A percentile compares a stretch with the other conserved stretches of the same genome.
These are phyloP conservation scores for Monosporascus ibericus DNA, from an alignment of 2,329 filamentous ascomycete species.

Conservation along the genomic window DNA sequence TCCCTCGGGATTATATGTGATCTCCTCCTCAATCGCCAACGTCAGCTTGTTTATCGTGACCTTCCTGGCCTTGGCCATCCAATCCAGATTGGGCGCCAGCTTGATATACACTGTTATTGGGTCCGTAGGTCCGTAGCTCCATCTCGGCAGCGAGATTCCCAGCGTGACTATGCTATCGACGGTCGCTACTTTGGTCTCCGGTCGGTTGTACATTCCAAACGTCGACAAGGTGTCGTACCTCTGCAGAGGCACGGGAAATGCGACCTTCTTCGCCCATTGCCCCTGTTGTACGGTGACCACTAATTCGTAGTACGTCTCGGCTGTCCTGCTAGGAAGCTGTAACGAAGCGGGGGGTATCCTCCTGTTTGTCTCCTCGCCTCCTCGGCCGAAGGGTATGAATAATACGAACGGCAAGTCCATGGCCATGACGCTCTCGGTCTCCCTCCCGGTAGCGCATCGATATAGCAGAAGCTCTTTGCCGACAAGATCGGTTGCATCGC, in stretches of 20 bases:
- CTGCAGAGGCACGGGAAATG: conserved; percentile 83
- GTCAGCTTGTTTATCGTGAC: conserved; percentile 94
- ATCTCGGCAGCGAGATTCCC: conserved; percentile 85
- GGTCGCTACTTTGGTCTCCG: conserved; percentile 78
- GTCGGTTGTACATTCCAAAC: conserved; percentile 98
- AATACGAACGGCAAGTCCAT: conserved; percentile 98
- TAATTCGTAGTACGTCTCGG: conserved; percentile 94
- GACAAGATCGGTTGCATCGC: conserved; percentile 87
- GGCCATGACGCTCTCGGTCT: conserved; percentile 80
- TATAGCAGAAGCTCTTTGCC: conserved; percentile 94
- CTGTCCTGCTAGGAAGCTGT: conserved; percentile 85
- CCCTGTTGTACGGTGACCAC: conserved; percentile 95
- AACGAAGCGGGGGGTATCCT: conserved; percentile 89
- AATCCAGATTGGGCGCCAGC: conserved; percentile 84
- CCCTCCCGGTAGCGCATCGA: conserved; percentile 74
- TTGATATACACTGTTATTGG: conserved; percentile 96
- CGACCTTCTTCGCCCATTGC: conserved; percentile 76
- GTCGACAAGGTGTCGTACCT: conserved; percentile 96
- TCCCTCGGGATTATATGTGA: conserved; percentile 97
- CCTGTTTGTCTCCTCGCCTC: conserved; percentile 82
- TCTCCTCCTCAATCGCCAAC: conserved; percentile 90
- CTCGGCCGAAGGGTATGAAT: conserved; percentile 91
- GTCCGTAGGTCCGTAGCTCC: conserved; percentile 94
- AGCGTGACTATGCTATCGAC: conserved; percentile 88
- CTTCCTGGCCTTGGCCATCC: conserved; percentile 81